A percentile compares a stretch with the other conserved stretches of the same genome.
These are phyloP conservation scores for Akanthomyces uredinophilus DNA, from an alignment of 2,329 filamentous ascomycete species.

Conservation along the genomic window DNA sequence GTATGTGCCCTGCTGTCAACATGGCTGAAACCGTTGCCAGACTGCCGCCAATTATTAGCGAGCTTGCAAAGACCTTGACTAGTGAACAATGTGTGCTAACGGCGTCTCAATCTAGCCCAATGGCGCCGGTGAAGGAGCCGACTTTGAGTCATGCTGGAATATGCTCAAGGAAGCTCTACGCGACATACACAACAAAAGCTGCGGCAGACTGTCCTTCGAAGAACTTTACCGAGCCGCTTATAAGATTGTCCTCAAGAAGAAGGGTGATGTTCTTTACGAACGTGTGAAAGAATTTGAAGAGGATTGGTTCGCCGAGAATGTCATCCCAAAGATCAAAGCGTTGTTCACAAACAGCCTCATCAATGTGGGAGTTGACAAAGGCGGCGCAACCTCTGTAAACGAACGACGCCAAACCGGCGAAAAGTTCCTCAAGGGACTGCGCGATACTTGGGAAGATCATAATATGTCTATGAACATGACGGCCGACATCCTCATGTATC, in stretches of 20 bases:
- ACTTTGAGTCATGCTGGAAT: slow-evolving; percentile 83
- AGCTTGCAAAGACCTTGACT: not conserved
- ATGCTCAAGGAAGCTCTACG: slow-evolving; percentile 69
- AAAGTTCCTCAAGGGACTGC: slow-evolving; percentile 71
- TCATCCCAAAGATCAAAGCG: slow-evolving; percentile 64
- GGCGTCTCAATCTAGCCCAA: slow-evolving; percentile 24
- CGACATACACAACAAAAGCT: slow-evolving; percentile 90
- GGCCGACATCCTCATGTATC: slow-evolving; percentile 94
- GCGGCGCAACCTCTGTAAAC: slow-evolving; percentile 58
- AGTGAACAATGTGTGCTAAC: slow-evolving; percentile 9
- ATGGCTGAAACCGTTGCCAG: not conserved
- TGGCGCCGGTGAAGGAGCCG: slow-evolving; percentile 52
- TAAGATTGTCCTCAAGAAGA: slow-evolving; percentile 85
- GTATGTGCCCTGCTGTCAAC: slow-evolving; percentile 27
- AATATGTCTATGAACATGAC: slow-evolving; percentile 94
- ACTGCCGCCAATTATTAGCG: not conserved
- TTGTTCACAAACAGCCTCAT: slow-evolving; percentile 67
- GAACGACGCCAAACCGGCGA: slow-evolving; percentile 79
- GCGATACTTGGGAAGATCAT: slow-evolving; percentile 80
- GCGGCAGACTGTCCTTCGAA: slow-evolving; percentile 86
- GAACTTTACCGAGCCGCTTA: slow-evolving; percentile 92
- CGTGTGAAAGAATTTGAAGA: slow-evolving; percentile 76
- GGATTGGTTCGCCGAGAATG: slow-evolving; percentile 69
- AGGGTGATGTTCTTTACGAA: slow-evolving; percentile 75
- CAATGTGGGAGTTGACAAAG: slow-evolving; percentile 53